Evolutionary conservation across 2,329 filamentous ascomycete species (phyloP).

Genomic region (Penicillium olsonii): DNA sequence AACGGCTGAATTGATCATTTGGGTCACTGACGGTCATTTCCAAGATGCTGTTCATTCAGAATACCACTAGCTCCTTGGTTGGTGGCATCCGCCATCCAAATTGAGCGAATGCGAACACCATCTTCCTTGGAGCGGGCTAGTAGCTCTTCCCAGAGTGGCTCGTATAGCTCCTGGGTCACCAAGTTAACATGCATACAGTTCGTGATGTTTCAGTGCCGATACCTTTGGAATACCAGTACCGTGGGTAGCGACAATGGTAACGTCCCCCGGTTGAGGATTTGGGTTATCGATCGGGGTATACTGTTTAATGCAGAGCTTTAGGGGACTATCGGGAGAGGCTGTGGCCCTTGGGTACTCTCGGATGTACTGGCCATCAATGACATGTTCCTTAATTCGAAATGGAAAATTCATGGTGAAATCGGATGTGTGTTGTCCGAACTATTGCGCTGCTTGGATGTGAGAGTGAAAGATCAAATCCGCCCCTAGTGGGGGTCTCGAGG

Average conservation of each 20-base stretch:
- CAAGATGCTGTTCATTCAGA: constrained; percentile 3
- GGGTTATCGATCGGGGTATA: constrained; percentile 10
- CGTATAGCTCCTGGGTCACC: constrained; percentile 6
- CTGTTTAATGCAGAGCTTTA: constrained; percentile 9
- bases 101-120: background rate
- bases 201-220: background rate
- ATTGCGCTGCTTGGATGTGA: background rate
- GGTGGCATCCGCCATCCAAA: constrained; percentile 7
- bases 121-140: background rate
- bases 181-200: background rate
- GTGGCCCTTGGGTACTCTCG: constrained; percentile 11
- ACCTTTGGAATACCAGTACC: constrained; percentile 14
- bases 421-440: no score
- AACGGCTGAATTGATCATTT: no score
- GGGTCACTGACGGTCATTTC: constrained; percentile 5
- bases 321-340: background rate
- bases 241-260: constrained; percentile 11
- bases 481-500: background rate
- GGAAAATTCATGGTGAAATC: constrained; percentile 2
- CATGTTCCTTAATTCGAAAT: constrained; percentile 11
- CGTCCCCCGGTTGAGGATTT: constrained; percentile 8
- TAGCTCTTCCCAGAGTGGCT: constrained; percentile 8
- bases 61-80: constrained; percentile 8
- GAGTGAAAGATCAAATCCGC: background rate
- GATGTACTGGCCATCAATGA: constrained; percentile 11